Evolutionary conservation across 768 basidiomycete genomes (phyloP).

Genomic region (Boletellus ananiceps): DNA sequence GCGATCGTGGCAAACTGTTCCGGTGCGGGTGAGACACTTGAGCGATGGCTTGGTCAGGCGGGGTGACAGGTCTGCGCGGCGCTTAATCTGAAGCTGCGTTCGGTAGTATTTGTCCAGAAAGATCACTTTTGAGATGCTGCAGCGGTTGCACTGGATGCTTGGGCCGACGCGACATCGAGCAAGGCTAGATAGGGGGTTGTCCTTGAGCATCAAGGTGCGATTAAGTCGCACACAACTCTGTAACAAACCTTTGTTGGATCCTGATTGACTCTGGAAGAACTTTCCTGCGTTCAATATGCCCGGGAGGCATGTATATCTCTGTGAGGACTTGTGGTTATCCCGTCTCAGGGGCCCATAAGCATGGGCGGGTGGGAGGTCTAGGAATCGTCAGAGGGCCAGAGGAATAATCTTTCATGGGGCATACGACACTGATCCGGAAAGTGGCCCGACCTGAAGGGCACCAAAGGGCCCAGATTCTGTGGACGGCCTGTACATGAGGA

Average conservation of each 20-base stretch:
- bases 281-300: conserved; percentile 23
- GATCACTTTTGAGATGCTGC: conserved; percentile 13
- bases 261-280: conserved; percentile 26
- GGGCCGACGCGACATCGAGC: neutral
- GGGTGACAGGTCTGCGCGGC: conserved; percentile 26
- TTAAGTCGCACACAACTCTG: conserved; percentile 16
- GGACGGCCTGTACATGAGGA: conserved; percentile 9
- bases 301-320: conserved; percentile 22
- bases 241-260: conserved; percentile 18
- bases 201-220: conserved; percentile 11
- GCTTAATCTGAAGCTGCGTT: conserved; percentile 29
- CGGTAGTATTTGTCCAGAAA: conserved; percentile 16
- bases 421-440: conserved; percentile 4
- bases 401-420: neutral
- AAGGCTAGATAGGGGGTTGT: neutral
- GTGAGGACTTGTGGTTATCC: conserved; percentile 12
- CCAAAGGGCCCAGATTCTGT: conserved; percentile 1
- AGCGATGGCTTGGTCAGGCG: conserved; percentile 26
- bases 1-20: conserved; percentile 26
- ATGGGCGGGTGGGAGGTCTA: no score
- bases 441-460: neutral
- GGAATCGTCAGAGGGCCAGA: neutral
- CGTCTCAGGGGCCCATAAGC: conserved; percentile 2
- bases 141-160: neutral
- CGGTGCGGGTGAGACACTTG: conserved; percentile 19